Evolutionary conservation across 2,329 filamentous ascomycete species (phyloP).

Genomic region (Kalaharituber pfeilii): DNA sequence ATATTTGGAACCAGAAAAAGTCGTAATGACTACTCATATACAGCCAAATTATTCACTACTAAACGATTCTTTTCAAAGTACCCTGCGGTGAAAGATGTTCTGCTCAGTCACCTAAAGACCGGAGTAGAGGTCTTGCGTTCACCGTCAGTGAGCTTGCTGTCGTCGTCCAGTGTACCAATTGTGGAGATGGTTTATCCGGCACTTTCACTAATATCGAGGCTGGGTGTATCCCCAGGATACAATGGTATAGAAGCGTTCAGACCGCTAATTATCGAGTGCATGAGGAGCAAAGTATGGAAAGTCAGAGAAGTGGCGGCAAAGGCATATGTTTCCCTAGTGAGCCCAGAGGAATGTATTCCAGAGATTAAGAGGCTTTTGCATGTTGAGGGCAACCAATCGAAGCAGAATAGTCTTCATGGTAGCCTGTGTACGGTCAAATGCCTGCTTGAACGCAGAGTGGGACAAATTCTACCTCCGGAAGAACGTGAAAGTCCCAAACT

Average conservation of each 20-base stretch:
- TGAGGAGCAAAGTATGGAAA: conserved; percentile 58
- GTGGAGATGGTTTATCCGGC: conserved; percentile 64
- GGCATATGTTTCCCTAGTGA: conserved; percentile 47
- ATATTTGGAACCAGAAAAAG: conserved; percentile 60
- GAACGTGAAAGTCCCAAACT: conserved; percentile 31
- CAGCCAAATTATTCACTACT: conserved; percentile 44
- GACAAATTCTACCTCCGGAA: conserved; percentile 31
- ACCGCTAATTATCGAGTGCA: conserved; percentile 41
- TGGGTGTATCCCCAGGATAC: conserved; percentile 8
- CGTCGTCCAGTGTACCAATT: conserved; percentile 10
- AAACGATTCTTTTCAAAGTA: conserved; percentile 55
- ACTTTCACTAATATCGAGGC: conserved; percentile 48
- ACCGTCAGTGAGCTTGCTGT: neutral
- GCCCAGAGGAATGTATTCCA: conserved; percentile 35
- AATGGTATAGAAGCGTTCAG: conserved; percentile 34
- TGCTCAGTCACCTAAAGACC: conserved; percentile 44
- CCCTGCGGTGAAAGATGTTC: conserved; percentile 44
- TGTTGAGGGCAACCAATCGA: conserved; percentile 21
- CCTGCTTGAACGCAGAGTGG: conserved; percentile 36
- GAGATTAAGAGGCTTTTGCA: conserved; percentile 29
- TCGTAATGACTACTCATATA: conserved; percentile 40
- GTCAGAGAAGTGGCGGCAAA: conserved; percentile 64
- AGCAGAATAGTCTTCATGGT: conserved; percentile 42
- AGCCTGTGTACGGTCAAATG: conserved; percentile 40
- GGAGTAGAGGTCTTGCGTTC: conserved; percentile 29